Conservation (phyloP, 2,329 filamentous ascomycete species). For the Colletotrichum sp. region DNA sequence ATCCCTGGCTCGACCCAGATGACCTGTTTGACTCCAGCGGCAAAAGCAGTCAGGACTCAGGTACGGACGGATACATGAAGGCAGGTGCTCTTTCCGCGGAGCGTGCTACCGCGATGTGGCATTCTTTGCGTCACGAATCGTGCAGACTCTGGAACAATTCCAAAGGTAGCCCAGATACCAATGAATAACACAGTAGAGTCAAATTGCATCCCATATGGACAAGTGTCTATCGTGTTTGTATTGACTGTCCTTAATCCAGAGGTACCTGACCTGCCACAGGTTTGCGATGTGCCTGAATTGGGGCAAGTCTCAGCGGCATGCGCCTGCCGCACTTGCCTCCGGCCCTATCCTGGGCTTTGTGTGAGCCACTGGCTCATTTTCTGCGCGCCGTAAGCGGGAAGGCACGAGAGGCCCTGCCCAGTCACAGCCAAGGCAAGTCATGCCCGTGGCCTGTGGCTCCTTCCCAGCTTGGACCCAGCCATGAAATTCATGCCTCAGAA, state of each 20-base stretch:
- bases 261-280: background rate
- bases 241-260: background rate
- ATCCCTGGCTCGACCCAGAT: background rate
- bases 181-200: background rate
- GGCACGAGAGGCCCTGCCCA: background rate
- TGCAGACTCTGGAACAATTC: background rate
- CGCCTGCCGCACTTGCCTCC: background rate
- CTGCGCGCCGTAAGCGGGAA: slow-evolving; percentile 1
- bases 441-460: background rate
- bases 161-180: background rate
- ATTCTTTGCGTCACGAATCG: background rate
- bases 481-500: slow-evolving; percentile 9
- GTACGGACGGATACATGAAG: background rate
- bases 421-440: slow-evolving; percentile 11
- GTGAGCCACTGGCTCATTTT: background rate
- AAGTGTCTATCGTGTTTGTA: background rate
- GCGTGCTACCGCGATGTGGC: background rate
- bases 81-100: background rate
- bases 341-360: background rate
- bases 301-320: background rate
- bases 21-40: background rate
- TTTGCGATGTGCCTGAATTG: background rate
- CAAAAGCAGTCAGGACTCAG: background rate
- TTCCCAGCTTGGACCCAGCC: slow-evolving; percentile 1
- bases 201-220: background rate